A percentile compares a stretch with the other conserved stretches of the same genome.
phyloP scores from a whole-genome alignment of 495 filamentous ascomycete species.

The Mytilinidion resinicola region DNA sequence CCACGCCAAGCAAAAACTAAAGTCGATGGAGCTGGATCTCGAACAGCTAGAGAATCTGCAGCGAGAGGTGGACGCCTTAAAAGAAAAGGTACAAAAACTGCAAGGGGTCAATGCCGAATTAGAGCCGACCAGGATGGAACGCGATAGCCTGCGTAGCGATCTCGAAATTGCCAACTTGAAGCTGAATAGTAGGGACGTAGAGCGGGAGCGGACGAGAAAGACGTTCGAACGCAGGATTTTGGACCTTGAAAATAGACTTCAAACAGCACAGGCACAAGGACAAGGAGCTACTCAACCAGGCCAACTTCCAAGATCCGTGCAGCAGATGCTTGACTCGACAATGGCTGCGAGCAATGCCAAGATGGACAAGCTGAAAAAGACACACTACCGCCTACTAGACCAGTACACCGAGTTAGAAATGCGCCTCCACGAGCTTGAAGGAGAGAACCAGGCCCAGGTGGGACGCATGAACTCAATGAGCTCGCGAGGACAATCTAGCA shows the following conservation, averaged over 20 bases:
- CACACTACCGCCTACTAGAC: constrained; percentile 37
- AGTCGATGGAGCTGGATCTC: constrained; percentile 51
- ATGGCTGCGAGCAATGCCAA: constrained; percentile 40
- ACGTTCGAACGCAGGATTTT: constrained; percentile 43
- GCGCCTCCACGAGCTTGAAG: constrained; percentile 27
- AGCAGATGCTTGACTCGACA: constrained; percentile 46
- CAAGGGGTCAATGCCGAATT: constrained; percentile 54
- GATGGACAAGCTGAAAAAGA: constrained; percentile 42
- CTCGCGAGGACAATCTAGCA: constrained; percentile 3
- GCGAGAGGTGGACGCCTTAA: constrained; percentile 51
- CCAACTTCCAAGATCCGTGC: constrained; percentile 33
- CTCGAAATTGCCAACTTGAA: constrained; percentile 47
- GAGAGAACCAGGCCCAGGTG: constrained; percentile 12
- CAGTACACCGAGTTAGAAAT: constrained; percentile 36
- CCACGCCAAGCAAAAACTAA: constrained; percentile 50
- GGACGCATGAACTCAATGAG: constrained; percentile 3
- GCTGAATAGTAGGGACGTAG: constrained; percentile 47
- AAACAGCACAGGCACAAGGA: constrained; percentile 29
- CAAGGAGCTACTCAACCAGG: constrained; percentile 22
- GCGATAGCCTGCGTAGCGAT: constrained; percentile 46
- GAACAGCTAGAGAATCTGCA: constrained; percentile 55
- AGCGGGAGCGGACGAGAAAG: constrained; percentile 42
- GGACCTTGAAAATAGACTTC: constrained; percentile 39
- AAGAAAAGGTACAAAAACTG: constrained; percentile 48
- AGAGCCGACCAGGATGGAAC: constrained; percentile 44